These are phyloP conservation scores for Neurospora sp. DNA, from an alignment of 2,329 filamentous ascomycete species.

Conservation along the genomic window DNA sequence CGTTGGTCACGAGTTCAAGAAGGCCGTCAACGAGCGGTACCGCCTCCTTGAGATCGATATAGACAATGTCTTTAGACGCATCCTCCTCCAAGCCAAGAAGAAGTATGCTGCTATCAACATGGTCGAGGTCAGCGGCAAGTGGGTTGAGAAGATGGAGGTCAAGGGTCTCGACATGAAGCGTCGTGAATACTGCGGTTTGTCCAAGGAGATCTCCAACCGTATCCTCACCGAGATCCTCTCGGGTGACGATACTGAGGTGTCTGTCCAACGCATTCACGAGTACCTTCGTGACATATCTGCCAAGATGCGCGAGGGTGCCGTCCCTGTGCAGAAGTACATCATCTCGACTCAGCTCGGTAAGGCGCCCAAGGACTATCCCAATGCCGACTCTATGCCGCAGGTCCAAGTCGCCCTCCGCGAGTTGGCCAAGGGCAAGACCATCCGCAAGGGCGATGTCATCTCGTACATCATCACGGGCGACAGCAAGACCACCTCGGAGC, in stretches of 20 bases:
- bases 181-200: constrained; percentile 90
- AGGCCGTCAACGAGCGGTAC: constrained; percentile 87
- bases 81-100: constrained; percentile 94
- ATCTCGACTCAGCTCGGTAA: constrained; percentile 98
- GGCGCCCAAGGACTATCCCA: constrained; percentile 84
- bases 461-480: constrained; percentile 86
- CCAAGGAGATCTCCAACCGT: constrained; percentile 85
- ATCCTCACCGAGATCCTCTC: constrained; percentile 92
- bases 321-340: constrained; percentile 24
- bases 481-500: constrained; percentile 48
- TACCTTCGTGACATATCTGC: constrained; percentile 75
- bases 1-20: constrained; percentile 91
- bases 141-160: constrained; percentile 88
- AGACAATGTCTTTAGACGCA: constrained; percentile 89
- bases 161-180: constrained; percentile 98
- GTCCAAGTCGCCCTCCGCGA: constrained; percentile 91
- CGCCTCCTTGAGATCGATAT: constrained; percentile 93
- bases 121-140: constrained; percentile 80
- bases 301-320: constrained; percentile 56
- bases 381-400: constrained; percentile 89
- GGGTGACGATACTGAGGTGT: constrained; percentile 80
- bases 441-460: constrained; percentile 93
- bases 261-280: constrained; percentile 84
- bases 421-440: constrained; percentile 72
- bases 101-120: constrained; percentile 98